Base-by-base conservation (phyloP, 108 stramenopile genomes). In the Cyclotella cryptica region DNA sequence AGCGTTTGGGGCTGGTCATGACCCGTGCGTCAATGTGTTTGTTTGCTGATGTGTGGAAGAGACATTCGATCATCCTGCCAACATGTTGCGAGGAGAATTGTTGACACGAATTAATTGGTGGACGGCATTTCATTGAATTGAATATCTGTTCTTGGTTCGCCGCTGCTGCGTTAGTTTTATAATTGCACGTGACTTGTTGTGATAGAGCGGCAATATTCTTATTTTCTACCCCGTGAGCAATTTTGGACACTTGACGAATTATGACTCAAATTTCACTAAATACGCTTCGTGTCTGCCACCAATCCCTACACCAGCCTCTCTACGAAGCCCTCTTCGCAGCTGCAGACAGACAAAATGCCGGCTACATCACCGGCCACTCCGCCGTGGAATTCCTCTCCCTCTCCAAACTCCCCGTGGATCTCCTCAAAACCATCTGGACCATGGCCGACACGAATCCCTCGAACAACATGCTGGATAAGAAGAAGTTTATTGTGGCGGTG, bases 361-460 rank as follows among this genome's bases (percentile, higher is more conserved):
- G 94, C 4, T 68, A 74, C 42, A 83, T 98, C 63, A 82, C 86
- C 15, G 97, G 97, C 12, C 80, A 63, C 12, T 66, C 90, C 35
- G 97, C 97, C 3, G 97, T 98, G 5, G 70, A 81, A 62, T 98
- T 98, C 79, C 92, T 98, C 66, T 79, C 85, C 27, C 83, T 85
- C 14, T 95, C 94, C 64, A 94, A 94, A 60, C 82, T 98, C 15
- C 92, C 96, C 44, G 69, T 94, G 41, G 93, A 94, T 41, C 75
- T 85, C 2, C 81, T 96, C 49, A 93, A 93, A 74, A 88, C 85
- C 35, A 92, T 96, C 57, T 96, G 96, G 96, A 89, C 87, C 45
- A 81, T 96, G 45, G 79, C 88, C 42, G 96, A 96, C 71, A 83
- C 89, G 6, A 35, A 35, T 51, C 84, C 84, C 35, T 78, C 92